Evolutionary conservation across 129 eudicot species (phyloP).

Genomic region (Cynara cardunculus): DNA sequence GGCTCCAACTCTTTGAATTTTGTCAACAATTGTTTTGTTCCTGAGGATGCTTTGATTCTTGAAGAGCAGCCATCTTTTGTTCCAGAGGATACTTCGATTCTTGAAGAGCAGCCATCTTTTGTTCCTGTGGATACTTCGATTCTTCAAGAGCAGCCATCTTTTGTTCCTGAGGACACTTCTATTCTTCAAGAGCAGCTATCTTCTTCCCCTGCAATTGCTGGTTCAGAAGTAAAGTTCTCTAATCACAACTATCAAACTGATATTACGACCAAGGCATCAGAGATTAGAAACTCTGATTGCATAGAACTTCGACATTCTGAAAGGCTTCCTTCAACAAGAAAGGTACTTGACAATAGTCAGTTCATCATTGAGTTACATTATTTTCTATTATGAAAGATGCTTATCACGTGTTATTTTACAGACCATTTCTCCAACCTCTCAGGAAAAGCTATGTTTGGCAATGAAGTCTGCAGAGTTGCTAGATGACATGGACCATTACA

Average conservation of each 20-base stretch:
- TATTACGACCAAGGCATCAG: slow-evolving; percentile 24
- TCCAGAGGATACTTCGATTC: slow-evolving; percentile 1
- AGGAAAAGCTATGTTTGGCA: slow-evolving; percentile 63
- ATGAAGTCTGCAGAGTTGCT: slow-evolving; percentile 37
- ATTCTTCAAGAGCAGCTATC: slow-evolving; percentile 23
- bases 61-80: slow-evolving; percentile 19
- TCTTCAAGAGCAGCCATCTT: slow-evolving; percentile 20
- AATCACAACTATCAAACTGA: slow-evolving; percentile 8
- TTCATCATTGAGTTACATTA: slow-evolving; percentile 3
- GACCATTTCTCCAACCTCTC: slow-evolving; percentile 80
- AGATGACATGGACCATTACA: slow-evolving; percentile 33
- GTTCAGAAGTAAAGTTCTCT: slow-evolving; percentile 20
- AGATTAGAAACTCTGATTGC: slow-evolving; percentile 9
- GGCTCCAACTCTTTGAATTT: slow-evolving; percentile 20
- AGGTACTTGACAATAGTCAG: slow-evolving; percentile 39
- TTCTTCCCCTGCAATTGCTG: background rate
- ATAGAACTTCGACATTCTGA: slow-evolving; percentile 15
- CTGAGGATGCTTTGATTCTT: background rate
- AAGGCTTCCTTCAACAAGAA: slow-evolving; percentile 60
- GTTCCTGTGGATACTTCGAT: slow-evolving; percentile 2
- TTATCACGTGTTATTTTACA: slow-evolving; percentile 32
- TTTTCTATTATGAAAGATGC: background rate
- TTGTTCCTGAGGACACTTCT: slow-evolving; percentile 2
- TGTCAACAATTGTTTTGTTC: background rate
- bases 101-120: slow-evolving; percentile 17